A percentile compares a stretch with the other conserved stretches of the same genome.
phyloP scores from a whole-genome alignment of 345 rosid genomes.

The Lenwebbia sp. region DNA sequence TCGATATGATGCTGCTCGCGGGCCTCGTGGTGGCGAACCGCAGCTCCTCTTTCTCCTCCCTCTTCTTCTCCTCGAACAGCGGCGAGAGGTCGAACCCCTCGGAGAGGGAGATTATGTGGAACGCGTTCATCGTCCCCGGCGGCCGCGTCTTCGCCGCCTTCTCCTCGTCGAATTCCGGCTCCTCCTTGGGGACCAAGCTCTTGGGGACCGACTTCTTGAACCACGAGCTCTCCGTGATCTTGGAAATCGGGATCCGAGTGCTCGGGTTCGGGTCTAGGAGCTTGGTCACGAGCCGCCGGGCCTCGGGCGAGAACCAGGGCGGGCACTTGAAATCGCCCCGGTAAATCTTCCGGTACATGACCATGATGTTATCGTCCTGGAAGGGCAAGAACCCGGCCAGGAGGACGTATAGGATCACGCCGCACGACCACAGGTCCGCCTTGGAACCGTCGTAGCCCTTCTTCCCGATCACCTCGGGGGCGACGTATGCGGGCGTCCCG shows the following conservation, averaged over 20 bases:
- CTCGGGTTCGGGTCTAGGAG: slow-evolving; percentile 82
- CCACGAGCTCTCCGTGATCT: slow-evolving; percentile 72
- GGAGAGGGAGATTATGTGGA: slow-evolving; percentile 78
- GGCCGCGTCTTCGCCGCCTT: slow-evolving; percentile 17
- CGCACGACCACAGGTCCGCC: slow-evolving; percentile 31
- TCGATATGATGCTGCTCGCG: slow-evolving; percentile 81
- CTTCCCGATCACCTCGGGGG: slow-evolving; percentile 39
- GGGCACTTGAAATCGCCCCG: slow-evolving; percentile 21
- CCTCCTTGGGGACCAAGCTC: slow-evolving; percentile 8
- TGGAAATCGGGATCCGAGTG: slow-evolving; percentile 34
- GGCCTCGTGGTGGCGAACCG: slow-evolving; percentile 74
- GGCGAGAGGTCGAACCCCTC: slow-evolving; percentile 90
- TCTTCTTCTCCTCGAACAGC: slow-evolving; percentile 74
- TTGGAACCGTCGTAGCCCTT: slow-evolving; percentile 19
- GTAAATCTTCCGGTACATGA: slow-evolving; percentile 17
- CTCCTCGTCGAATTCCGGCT: slow-evolving; percentile 12
- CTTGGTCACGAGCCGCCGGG: slow-evolving; percentile 56
- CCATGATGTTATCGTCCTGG: slow-evolving; percentile 19
- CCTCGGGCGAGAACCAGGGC: slow-evolving; percentile 20
- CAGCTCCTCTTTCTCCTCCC: slow-evolving; percentile 72
- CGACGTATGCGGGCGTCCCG: slow-evolving; percentile 90
- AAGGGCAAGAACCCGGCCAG: slow-evolving; percentile 28
- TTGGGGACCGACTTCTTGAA: slow-evolving; percentile 51
- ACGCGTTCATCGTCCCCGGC: slow-evolving; percentile 68
- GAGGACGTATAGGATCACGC: slow-evolving; percentile 17